These are phyloP conservation scores for Fomitopsis pulvina DNA, from an alignment of 768 basidiomycete species.

Conservation along the genomic window DNA sequence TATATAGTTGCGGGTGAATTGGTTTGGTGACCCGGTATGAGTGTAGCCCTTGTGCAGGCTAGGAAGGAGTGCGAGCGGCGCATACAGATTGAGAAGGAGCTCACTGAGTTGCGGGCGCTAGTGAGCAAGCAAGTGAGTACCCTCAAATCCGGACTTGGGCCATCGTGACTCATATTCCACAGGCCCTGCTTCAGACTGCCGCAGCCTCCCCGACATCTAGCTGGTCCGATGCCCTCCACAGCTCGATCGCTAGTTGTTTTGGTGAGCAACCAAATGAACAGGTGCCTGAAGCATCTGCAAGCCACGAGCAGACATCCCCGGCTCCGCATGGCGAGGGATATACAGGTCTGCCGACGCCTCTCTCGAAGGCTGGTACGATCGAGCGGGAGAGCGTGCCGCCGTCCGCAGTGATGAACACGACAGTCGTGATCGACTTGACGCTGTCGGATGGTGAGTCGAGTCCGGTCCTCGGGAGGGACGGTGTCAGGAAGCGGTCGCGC, in stretches of 20 bases:
- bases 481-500: neutral
- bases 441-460: neutral
- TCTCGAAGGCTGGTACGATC: neutral
- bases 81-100: neutral
- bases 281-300: neutral
- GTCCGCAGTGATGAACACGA: neutral
- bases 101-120: neutral
- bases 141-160: neutral
- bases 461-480: neutral
- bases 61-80: neutral
- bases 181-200: neutral
- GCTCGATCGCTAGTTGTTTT: neutral
- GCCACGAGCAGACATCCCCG: neutral
- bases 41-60: neutral
- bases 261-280: neutral
- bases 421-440: neutral
- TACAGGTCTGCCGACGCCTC: neutral
- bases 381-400: neutral
- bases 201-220: neutral
- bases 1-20: neutral
- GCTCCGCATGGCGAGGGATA: neutral
- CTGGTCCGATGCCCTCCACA: neutral
- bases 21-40: neutral
- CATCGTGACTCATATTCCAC: neutral
- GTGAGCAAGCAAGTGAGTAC: neutral